phyloP scores from a whole-genome alignment of 305 asterid species.

The Coffea humblotiana region DNA sequence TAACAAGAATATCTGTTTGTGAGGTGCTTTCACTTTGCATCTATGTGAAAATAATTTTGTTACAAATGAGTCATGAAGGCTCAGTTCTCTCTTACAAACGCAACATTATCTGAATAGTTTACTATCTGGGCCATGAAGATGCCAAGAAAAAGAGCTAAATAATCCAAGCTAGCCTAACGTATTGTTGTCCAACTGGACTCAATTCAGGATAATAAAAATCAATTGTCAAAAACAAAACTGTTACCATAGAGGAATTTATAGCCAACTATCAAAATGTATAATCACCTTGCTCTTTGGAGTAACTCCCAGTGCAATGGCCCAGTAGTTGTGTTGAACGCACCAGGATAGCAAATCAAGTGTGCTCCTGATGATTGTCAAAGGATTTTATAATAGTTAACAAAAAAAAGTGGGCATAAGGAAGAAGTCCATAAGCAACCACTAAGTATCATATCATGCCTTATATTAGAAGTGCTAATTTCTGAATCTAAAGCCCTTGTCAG shows the following conservation, averaged over 20 bases:
- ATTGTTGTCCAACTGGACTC: neutral
- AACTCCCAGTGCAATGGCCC: constrained; percentile 98
- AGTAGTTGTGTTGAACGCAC: constrained; percentile 97
- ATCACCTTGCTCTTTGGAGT: constrained; percentile 84
- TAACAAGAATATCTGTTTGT: neutral
- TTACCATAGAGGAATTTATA: neutral
- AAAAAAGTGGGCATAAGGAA: neutral
- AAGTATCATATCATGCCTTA: neutral
- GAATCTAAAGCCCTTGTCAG: neutral
- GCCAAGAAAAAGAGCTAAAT: neutral
- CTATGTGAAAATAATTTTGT: neutral
- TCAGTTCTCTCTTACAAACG: neutral
- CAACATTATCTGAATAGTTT: neutral
- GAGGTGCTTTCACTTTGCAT: neutral
- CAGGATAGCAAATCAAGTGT: constrained; percentile 93
- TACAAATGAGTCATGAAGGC: neutral
- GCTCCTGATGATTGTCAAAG: constrained; percentile 52
- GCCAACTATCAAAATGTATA: constrained; percentile 11
- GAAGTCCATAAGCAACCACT: neutral
- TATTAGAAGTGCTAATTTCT: neutral
- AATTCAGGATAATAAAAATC: neutral
- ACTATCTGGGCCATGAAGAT: neutral
- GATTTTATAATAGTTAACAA: too few relatives aligned
- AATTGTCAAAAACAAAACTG: neutral
- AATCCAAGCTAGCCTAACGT: neutral